phyloP scores from a whole-genome alignment of 495 filamentous ascomycete genomes.

The Talaromyces thailandensis region DNA sequence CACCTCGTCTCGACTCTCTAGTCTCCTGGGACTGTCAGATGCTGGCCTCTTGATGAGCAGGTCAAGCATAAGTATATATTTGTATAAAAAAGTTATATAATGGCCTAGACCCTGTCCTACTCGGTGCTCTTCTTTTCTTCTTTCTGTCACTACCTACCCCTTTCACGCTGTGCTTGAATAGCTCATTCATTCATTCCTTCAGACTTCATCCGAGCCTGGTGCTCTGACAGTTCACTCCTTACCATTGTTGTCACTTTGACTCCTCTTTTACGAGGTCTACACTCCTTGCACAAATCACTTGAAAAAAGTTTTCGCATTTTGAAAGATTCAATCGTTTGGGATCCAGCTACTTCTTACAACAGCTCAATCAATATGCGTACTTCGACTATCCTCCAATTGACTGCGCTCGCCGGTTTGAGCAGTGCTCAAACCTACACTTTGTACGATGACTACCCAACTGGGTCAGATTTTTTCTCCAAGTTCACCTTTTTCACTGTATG shows the following conservation, averaged over 20 bases:
- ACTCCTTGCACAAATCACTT: background rate
- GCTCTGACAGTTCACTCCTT: slow-evolving; percentile 1
- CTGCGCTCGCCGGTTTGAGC: slow-evolving; percentile 31
- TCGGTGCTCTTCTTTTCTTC: background rate
- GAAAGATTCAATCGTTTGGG: background rate
- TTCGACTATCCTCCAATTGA: slow-evolving; percentile 29
- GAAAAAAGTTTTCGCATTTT: background rate
- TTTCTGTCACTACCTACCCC: background rate
- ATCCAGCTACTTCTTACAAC: background rate
- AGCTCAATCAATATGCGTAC: slow-evolving; percentile 28
- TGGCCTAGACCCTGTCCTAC: background rate
- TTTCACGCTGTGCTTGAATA: slow-evolving; percentile 3
- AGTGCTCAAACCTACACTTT: slow-evolving; percentile 38
- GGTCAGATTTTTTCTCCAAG: slow-evolving; percentile 42
- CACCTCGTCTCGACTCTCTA: background rate
- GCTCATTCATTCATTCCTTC: slow-evolving; percentile 1
- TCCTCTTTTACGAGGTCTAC: background rate
- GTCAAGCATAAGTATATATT: background rate
- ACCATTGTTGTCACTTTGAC: background rate
- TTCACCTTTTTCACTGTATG: slow-evolving; percentile 41
- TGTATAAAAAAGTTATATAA: background rate
- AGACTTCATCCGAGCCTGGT: background rate
- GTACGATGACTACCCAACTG: slow-evolving; percentile 31
- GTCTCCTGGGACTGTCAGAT: background rate
- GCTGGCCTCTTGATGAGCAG: background rate